Evolutionary conservation across 2,329 filamentous ascomycete genomes (phyloP).

Genomic region (Microcyclospora tardicrescens): DNA sequence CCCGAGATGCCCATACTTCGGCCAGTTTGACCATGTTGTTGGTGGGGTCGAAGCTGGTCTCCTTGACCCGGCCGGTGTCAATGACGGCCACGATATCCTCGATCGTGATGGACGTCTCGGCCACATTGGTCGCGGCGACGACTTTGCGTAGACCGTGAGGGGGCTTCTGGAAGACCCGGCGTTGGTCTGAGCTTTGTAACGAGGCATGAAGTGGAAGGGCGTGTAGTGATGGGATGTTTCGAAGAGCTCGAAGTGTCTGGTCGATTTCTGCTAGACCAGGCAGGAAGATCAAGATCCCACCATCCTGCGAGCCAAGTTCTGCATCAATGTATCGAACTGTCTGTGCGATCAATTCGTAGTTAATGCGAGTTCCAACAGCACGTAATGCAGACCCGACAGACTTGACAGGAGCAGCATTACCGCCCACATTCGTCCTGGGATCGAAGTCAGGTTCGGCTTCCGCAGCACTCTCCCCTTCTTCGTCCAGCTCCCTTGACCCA

Average conservation of each 20-base stretch:
- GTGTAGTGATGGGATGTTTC: constrained; percentile 53
- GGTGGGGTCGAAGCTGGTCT: constrained; percentile 82
- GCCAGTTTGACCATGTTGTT: constrained; percentile 91
- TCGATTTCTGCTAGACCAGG: constrained; percentile 89
- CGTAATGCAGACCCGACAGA: constrained; percentile 29
- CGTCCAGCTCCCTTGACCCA: constrained; percentile 21
- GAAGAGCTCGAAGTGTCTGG: constrained; percentile 57
- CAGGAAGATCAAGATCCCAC: constrained; percentile 89
- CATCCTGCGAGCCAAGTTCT: constrained; percentile 58
- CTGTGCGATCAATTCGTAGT: constrained; percentile 74
- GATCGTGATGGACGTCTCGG: constrained; percentile 96
- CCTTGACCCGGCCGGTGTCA: constrained; percentile 88
- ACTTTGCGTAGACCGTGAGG: constrained; percentile 78
- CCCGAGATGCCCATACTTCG: constrained; percentile 88
- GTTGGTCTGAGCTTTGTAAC: constrained; percentile 75
- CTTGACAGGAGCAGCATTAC: constrained; percentile 18
- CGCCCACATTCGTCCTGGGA: constrained; percentile 23
- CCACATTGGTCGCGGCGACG: constrained; percentile 90
- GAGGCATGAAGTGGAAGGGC: constrained; percentile 86
- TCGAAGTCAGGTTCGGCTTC: constrained; percentile 19
- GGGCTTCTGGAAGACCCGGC: constrained; percentile 65
- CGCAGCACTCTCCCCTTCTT: constrained; percentile 37
- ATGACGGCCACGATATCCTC: constrained; percentile 95
- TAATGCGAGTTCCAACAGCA: constrained; percentile 60
- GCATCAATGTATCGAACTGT: constrained; percentile 71